These are phyloP conservation scores for Takashimella koratensis DNA, from an alignment of 1,284 basidiomycete genomes.

Conservation along the genomic window DNA sequence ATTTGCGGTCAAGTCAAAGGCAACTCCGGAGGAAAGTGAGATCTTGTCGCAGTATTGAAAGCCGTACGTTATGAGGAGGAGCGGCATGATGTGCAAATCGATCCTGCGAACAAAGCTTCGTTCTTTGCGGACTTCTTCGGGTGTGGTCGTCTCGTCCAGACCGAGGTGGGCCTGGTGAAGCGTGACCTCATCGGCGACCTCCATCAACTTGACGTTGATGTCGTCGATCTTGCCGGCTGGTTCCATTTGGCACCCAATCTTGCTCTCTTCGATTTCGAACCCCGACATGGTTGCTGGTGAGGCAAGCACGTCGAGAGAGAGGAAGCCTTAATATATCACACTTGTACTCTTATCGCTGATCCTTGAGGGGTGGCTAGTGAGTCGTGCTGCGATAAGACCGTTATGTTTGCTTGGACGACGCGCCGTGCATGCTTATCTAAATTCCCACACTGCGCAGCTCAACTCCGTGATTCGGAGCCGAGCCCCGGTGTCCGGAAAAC, in stretches of 20 bases:
- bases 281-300: neutral
- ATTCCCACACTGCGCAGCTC: no score
- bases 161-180: constrained; percentile 11
- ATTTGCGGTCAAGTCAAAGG: constrained; percentile 11
- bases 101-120: constrained; percentile 9
- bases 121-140: constrained; percentile 9
- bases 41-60: constrained; percentile 21
- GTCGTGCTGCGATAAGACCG: no score
- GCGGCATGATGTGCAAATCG: constrained; percentile 15
- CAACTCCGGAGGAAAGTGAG: constrained; percentile 17
- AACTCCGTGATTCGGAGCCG: no score
- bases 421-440: no score
- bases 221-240: neutral
- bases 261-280: no score
- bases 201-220: constrained; percentile 7
- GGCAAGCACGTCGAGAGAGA: no score
- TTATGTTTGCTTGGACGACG: no score
- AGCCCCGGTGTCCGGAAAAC: no score
- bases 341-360: no score
- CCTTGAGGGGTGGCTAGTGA: no score
- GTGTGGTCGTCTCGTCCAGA: constrained; percentile 6
- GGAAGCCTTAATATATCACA: no score
- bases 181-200: constrained; percentile 11
- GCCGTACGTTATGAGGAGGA: constrained; percentile 14
- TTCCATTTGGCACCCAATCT: neutral